phyloP scores from a whole-genome alignment of 306 rosid species.

The Malus orientalis region DNA sequence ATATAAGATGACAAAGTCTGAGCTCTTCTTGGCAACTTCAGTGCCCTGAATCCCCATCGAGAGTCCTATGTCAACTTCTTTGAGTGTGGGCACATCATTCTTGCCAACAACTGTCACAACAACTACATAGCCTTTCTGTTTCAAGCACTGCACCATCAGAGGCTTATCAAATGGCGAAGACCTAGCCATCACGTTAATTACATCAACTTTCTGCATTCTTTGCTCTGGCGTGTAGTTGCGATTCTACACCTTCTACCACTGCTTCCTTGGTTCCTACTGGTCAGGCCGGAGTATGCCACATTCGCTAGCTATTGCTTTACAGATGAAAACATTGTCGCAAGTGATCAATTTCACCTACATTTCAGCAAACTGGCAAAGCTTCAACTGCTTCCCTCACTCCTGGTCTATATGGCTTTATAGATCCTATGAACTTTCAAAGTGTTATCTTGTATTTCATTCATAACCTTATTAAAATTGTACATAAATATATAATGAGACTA shows the following conservation, averaged over 20 bases:
- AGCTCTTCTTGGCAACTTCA: conserved; percentile 16
- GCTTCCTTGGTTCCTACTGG: neutral
- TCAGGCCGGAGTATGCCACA: conserved; percentile 24
- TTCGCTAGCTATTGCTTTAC: conserved; percentile 25
- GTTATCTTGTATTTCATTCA: too few species aligned
- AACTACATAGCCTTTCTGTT: conserved; percentile 30
- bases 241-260: conserved; percentile 27
- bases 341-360: conserved; percentile 28
- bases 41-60: conserved; percentile 36
- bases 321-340: conserved; percentile 23
- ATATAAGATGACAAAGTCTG: conserved; percentile 23
- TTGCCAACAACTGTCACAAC: conserved; percentile 26
- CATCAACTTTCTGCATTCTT: conserved; percentile 26
- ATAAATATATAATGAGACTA: too few species aligned
- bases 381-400: conserved; percentile 7
- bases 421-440: neutral
- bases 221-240: conserved; percentile 17
- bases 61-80: conserved; percentile 28
- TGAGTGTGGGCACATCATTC: conserved; percentile 26
- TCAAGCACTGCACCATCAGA: conserved; percentile 31
- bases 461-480: too few species aligned
- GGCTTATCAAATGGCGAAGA: conserved; percentile 30
- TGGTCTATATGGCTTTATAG: neutral
- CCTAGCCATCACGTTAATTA: conserved; percentile 30
- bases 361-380: conserved; percentile 14